phyloP scores from a whole-genome alignment of 345 rosid species.

The Sonneratia caseolaris region DNA sequence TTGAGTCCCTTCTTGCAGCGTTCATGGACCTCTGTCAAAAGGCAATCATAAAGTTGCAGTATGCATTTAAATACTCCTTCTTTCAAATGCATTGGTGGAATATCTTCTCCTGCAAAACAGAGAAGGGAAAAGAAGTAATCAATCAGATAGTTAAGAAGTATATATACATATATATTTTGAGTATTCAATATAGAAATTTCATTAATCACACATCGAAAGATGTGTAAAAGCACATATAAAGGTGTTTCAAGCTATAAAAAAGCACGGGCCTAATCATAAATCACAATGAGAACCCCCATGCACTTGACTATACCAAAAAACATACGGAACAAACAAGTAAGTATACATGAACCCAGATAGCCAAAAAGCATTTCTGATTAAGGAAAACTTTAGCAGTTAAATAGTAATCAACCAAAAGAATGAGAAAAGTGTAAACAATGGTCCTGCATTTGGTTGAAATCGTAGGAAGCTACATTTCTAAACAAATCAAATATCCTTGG shows the following conservation, averaged over 20 bases:
- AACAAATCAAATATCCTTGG: neutral
- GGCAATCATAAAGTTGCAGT: slow-evolving; percentile 89
- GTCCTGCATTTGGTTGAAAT: neutral
- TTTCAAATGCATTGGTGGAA: slow-evolving; percentile 93
- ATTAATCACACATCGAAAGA: too few species aligned
- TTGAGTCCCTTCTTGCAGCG: slow-evolving; percentile 96
- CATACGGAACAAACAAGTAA: too few species aligned
- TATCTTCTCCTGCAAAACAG: slow-evolving; percentile 67
- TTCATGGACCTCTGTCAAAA: slow-evolving; percentile 93
- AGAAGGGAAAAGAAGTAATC: neutral
- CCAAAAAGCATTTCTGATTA: neutral
- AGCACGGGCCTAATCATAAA: too few species aligned
- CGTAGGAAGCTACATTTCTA: neutral
- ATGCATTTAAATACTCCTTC: slow-evolving; percentile 92
- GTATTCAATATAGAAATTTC: too few species aligned
- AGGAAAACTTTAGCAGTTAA: neutral
- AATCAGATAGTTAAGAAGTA: neutral
- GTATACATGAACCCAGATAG: neutral
- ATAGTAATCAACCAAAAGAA: neutral
- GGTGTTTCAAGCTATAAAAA: too few species aligned
- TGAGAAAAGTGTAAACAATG: neutral
- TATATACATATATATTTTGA: too few species aligned
- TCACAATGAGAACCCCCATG: too few species aligned
- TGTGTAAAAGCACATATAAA: too few species aligned
- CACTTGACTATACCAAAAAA: too few species aligned